Evolutionary conservation across 495 filamentous ascomycete genomes (phyloP).

Genomic region (Trichoderma reesei): DNA sequence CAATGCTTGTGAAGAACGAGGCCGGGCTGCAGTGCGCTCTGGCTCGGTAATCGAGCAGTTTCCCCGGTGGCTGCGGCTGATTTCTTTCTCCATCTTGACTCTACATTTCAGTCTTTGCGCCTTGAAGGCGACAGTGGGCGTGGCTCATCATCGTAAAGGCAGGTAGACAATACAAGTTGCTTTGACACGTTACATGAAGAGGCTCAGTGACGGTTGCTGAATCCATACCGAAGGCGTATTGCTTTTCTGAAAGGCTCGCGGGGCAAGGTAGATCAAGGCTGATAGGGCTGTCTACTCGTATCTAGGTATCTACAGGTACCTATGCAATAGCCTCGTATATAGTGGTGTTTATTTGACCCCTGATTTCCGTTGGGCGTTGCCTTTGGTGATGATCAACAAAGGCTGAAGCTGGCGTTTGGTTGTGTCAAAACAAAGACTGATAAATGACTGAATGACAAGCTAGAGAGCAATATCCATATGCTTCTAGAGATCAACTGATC

Average conservation of each 20-base stretch:
- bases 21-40: background rate
- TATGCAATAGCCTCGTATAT: too few species aligned
- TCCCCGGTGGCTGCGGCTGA: background rate
- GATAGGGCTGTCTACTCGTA: too few species aligned
- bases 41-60: background rate
- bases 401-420: too few species aligned
- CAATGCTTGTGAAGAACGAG: background rate
- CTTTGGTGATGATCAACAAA: background rate
- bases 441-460: background rate
- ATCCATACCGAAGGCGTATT: too few species aligned
- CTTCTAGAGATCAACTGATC: too few species aligned
- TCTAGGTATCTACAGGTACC: too few species aligned
- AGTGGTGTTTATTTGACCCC: background rate
- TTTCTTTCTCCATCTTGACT: background rate
- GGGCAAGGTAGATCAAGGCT: too few species aligned
- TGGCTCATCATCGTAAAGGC: background rate
- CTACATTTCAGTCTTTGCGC: background rate
- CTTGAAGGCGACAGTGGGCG: background rate
- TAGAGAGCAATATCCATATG: background rate
- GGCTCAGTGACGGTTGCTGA: background rate
- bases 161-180: background rate
- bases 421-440: background rate
- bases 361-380: background rate
- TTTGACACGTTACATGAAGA: background rate
- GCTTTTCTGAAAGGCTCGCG: too few species aligned